Evolutionary conservation across 176 grass and related monocot species (phyloP), one percentile per base, ranked within the genome.

Genomic region (Miscanthus lutarioriparius): DNA sequence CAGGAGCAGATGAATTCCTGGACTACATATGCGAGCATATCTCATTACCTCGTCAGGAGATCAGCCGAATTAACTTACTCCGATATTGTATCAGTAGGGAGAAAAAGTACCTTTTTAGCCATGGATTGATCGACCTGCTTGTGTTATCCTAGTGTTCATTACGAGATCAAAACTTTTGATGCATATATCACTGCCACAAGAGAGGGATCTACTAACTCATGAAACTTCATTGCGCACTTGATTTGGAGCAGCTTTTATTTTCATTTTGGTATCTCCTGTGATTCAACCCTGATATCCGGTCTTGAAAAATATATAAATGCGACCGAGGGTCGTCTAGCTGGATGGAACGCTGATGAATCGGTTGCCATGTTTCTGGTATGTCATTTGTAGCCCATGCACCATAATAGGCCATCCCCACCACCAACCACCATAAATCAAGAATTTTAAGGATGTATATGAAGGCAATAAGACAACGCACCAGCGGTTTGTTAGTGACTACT

Each of bases 81-180:
- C 37, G 12, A 14, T 6, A 23, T 25, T 23, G 20, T 39, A 41
- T n/a, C 68, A 43, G 48, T 53, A 53, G 49, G 17, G 6, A 53
- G 16, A 8, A 53, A n/a, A 53, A 44, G 14, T 51, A 53, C 6
- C 1, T 25, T 61, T 25, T 25, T 25, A 10, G 2, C 8, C 56
- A 48, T 27, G 30, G 15, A 53, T 53, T 51, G 5, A 51, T 28
- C 11, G 27, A 53, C n/a, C 28, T 17, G 44, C 7, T 35, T 30
- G 33, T 1, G 20, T 26, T 36, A 64, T 64, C 81, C 28, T 83
- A 23, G 41, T 65, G 19, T 64, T 59, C 27, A 45, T 49, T 12
- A 49, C 40, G 10, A 82, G 2, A 72, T 59, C 35, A 71, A 82
- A 71, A 72, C 23, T 40, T 74, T 5, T 37, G 81, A 64, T 38